Percentiles rank a stretch among this genome's conserved stretches.
phyloP scores from a whole-genome alignment of 2,329 filamentous ascomycete genomes.

The Hypoxylon sp. region DNA sequence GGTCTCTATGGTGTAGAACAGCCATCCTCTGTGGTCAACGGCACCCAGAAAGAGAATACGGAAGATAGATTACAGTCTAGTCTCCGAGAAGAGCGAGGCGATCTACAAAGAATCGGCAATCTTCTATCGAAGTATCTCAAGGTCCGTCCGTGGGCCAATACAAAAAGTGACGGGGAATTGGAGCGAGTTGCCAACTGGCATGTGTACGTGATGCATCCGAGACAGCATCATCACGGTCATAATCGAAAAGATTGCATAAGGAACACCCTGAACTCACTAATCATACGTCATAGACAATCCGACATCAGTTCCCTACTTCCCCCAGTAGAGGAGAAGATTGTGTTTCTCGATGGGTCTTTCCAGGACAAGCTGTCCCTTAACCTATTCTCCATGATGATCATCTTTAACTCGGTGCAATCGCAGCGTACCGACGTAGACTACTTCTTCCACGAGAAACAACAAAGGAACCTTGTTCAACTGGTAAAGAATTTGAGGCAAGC shows the following conservation, averaged over 20 bases:
- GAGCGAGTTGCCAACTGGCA: slow-evolving; percentile 75
- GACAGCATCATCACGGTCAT: slow-evolving; percentile 62
- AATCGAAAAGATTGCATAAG: slow-evolving; percentile 73
- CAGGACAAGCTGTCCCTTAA: slow-evolving; percentile 88
- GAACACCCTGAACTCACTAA: slow-evolving; percentile 78
- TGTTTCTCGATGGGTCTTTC: slow-evolving; percentile 82
- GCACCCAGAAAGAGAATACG: not conserved
- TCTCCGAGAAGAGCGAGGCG: slow-evolving; percentile 64
- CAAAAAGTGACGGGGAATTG: slow-evolving; percentile 59
- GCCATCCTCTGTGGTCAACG: slow-evolving; percentile 10
- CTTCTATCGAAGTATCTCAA: slow-evolving; percentile 78
- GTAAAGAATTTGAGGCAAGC: slow-evolving; percentile 84
- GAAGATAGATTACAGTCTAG: slow-evolving; percentile 50
- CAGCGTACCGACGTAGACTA: slow-evolving; percentile 87
- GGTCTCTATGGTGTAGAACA: slow-evolving; percentile 80
- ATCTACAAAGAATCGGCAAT: slow-evolving; percentile 74
- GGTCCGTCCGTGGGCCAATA: slow-evolving; percentile 82
- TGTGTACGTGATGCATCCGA: slow-evolving; percentile 74
- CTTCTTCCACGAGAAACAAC: slow-evolving; percentile 83
- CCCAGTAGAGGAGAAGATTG: slow-evolving; percentile 75
- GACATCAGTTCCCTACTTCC: slow-evolving; percentile 79
- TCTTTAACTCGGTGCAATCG: slow-evolving; percentile 88
- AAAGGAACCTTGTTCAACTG: slow-evolving; percentile 73
- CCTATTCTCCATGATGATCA: slow-evolving; percentile 84
- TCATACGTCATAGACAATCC: slow-evolving; percentile 81